These are phyloP conservation scores for Phymatotrichopsis omnivora DNA, from an alignment of 2,329 filamentous ascomycete genomes.

Conservation along the genomic window DNA sequence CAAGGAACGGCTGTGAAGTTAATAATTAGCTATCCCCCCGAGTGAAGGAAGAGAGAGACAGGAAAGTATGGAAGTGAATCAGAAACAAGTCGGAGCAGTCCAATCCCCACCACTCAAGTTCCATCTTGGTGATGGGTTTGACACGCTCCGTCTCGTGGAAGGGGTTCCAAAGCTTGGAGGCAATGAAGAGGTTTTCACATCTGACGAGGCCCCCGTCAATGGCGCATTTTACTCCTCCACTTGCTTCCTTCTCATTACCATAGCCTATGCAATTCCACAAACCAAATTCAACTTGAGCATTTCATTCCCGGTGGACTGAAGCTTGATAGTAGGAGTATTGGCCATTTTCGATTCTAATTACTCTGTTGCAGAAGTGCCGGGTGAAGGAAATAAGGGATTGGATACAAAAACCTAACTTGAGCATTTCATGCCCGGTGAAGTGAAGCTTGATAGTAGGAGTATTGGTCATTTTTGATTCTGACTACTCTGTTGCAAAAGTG, in stretches of 20 bases:
- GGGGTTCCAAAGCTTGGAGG: slow-evolving; percentile 59
- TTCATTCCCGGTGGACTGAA: slow-evolving; percentile 50
- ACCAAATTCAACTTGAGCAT: slow-evolving; percentile 68
- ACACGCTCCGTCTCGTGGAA: slow-evolving; percentile 53
- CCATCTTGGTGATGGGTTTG: slow-evolving; percentile 48
- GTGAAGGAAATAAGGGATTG: too few relatives aligned
- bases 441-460: slow-evolving; percentile 49
- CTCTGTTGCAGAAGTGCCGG: too few relatives aligned
- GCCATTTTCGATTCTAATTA: slow-evolving; percentile 21
- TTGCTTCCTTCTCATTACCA: slow-evolving; percentile 56
- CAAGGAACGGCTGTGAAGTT: slow-evolving; percentile 54
- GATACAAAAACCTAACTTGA: slow-evolving; percentile 64
- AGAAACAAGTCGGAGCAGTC: slow-evolving; percentile 61
- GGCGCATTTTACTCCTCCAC: slow-evolving; percentile 50
- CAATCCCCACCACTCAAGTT: slow-evolving; percentile 51
- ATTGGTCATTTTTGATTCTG: slow-evolving; percentile 20
- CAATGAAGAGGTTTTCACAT: slow-evolving; percentile 54
- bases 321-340: slow-evolving; percentile 44
- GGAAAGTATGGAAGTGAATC: slow-evolving; percentile 48
- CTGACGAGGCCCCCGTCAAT: slow-evolving; percentile 51
- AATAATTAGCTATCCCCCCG: too few relatives aligned
- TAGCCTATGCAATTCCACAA: slow-evolving; percentile 70
- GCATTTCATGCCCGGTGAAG: slow-evolving; percentile 55
- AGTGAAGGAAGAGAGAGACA: neutral
- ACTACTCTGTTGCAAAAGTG: too few relatives aligned